These are phyloP conservation scores for Syzygium aqueum DNA, from an alignment of 345 rosid species.

Conservation along the genomic window DNA sequence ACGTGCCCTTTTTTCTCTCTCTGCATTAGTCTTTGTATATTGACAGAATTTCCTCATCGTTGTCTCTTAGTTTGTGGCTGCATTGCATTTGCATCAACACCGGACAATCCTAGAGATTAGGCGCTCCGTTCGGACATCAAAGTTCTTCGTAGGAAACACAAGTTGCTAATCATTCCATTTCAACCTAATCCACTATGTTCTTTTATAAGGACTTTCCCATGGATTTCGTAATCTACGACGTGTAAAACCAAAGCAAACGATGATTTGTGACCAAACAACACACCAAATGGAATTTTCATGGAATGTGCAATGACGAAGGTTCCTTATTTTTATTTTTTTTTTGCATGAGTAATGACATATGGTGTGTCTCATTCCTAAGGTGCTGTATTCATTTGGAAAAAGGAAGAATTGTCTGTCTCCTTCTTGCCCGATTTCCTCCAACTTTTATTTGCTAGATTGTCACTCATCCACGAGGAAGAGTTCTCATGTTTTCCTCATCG, in stretches of 20 bases:
- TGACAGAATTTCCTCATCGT: background rate
- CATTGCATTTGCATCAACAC: background rate
- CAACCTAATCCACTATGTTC: background rate
- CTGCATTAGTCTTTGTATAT: background rate
- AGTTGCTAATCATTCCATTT: background rate
- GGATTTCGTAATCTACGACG: background rate
- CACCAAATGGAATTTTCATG: background rate
- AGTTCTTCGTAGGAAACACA: background rate
- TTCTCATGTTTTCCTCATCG: background rate
- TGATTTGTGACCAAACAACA: background rate
- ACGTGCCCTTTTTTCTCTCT: background rate
- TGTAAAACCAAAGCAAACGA: background rate
- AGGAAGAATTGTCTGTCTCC: background rate
- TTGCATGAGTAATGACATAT: background rate
- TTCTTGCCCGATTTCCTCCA: background rate
- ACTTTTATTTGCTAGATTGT: background rate
- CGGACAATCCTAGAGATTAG: background rate
- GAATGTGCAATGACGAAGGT: background rate
- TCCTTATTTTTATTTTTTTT: too few relatives aligned
- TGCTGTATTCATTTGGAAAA: background rate
- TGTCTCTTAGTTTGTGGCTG: background rate
- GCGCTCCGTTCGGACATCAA: background rate
- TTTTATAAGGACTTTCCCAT: background rate
- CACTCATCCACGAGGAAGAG: too few relatives aligned
- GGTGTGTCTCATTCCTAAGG: background rate